Evolutionary conservation across 2,329 filamentous ascomycete genomes (phyloP), one percentile per base, ranked within the genome.

Genomic region (Huntiella bhutanensis): DNA sequence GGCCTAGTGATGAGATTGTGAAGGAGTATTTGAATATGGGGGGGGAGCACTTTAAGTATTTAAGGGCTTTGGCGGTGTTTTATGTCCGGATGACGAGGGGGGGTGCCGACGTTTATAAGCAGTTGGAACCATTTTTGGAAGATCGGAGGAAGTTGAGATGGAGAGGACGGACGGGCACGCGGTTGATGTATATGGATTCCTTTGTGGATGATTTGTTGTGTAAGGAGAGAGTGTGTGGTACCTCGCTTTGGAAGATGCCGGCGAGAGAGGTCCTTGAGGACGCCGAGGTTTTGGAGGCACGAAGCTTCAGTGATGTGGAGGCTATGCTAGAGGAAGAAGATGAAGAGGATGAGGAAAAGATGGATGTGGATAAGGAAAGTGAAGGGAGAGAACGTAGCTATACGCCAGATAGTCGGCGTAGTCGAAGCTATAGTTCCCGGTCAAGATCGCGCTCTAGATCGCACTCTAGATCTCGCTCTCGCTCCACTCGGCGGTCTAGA

Each of bases 161-260:
- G 50, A 73, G 82, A 54, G 80, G 77, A 11, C 75, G 85, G 52
- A 74, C 76, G 22, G 82, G 82, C 1, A 87, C 82, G 52, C 69
- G 66, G 10, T 60, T 98, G 54, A 91, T 84, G 2, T 81, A 74
- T 56, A 69, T 98, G 62, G 91, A 98, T 61, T 80, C 88, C 55
- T 96, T 98, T 59, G 76, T 96, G 47, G 91, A 98, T 60, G 86
- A 95, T 51, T 63, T 98, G 53, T 66, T 98, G 52, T 81, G 75
- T 0, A 93, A 93, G 62, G 84, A 92, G 48, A 72, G 91, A 45
- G 80, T 95, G 0, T 96, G 88, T 58, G 88, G 79, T 34, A 96
- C 91, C 3, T 92, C 80, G 57, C 59, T 98, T 54, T 92, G 85
- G 77, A 93, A 94, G 65, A 72, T 98, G 69, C 83, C 87, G 3